These are phyloP conservation scores for Geotrichum klebahnii DNA, from an alignment of 1,139 yeast species.

Conservation along the genomic window DNA sequence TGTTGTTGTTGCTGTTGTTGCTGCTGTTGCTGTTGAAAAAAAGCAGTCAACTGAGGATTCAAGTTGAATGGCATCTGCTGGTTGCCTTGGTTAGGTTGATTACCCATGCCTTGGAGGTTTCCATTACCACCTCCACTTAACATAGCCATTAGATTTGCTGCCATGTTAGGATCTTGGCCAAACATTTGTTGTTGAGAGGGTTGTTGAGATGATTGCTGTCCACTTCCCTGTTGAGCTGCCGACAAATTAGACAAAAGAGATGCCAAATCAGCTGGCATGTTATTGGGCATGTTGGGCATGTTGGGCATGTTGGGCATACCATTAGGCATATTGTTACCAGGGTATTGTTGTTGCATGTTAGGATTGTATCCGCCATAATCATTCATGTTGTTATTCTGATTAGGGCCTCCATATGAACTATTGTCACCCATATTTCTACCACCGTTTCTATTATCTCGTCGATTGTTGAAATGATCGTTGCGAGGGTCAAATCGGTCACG, in stretches of 20 bases:
- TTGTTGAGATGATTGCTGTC: not conserved
- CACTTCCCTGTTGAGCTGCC: constrained; percentile 15
- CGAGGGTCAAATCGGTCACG: constrained; percentile 10
- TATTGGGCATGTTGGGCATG: constrained; percentile 4
- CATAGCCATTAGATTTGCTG: constrained; percentile 21
- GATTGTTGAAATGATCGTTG: constrained; percentile 3
- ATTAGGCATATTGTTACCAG: constrained; percentile 8
- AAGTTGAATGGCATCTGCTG: not conserved
- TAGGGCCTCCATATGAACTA: not conserved
- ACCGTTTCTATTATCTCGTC: constrained; percentile 6
- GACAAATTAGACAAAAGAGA: constrained; percentile 16
- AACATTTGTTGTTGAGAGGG: constrained; percentile 8
- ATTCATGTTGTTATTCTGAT: constrained; percentile 10
- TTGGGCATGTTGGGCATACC: constrained; percentile 10
- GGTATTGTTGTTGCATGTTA: constrained; percentile 21
- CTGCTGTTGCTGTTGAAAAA: constrained; percentile 9
- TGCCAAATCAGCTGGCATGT: constrained; percentile 19
- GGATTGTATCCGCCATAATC: constrained; percentile 9
- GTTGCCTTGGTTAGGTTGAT: not conserved
- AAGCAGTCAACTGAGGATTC: constrained; percentile 9
- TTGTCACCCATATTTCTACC: constrained; percentile 7
- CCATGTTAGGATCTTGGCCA: constrained; percentile 21
- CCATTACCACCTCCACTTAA: constrained; percentile 4
- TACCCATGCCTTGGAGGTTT: constrained; percentile 2
- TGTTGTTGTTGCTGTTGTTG: constrained; percentile 6